phyloP scores from a whole-genome alignment of 176 grass and related monocot genomes.

The Lolium rigidum region DNA sequence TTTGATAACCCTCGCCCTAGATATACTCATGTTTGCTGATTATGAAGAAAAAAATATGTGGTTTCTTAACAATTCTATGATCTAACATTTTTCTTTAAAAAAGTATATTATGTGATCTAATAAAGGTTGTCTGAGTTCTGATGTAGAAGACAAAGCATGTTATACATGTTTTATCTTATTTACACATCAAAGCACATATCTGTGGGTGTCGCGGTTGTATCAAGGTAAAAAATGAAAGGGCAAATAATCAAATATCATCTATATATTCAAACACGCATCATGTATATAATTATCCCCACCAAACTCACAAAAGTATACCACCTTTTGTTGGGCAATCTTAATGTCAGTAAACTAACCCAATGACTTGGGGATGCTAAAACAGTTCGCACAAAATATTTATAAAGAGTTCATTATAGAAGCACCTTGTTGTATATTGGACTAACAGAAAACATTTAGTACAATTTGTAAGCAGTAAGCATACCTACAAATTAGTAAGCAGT shows the following conservation, averaged over 20 bases:
- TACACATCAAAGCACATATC: background rate
- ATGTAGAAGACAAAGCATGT: background rate
- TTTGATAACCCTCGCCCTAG: constrained; percentile 24
- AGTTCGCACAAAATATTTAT: background rate
- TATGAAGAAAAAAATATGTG: constrained; percentile 1
- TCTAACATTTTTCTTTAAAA: background rate
- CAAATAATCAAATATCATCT: background rate
- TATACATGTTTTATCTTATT: background rate
- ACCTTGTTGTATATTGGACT: background rate
- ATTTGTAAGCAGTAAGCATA: background rate
- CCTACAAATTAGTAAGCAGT: background rate
- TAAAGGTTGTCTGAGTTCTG: background rate
- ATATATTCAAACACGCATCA: background rate
- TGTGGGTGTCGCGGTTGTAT: background rate
- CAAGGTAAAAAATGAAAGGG: background rate
- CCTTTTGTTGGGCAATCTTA: background rate
- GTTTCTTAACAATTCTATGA: background rate
- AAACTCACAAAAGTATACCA: background rate
- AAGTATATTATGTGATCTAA: background rate
- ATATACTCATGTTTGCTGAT: background rate
- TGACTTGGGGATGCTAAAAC: background rate
- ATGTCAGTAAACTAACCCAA: background rate
- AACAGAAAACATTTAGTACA: background rate
- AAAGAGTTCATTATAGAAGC: background rate
- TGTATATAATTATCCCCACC: background rate